Evolutionary conservation across 2,329 filamentous ascomycete species (phyloP), one percentile per base, ranked within the genome.

Genomic region (Botryotinia convoluta): DNA sequence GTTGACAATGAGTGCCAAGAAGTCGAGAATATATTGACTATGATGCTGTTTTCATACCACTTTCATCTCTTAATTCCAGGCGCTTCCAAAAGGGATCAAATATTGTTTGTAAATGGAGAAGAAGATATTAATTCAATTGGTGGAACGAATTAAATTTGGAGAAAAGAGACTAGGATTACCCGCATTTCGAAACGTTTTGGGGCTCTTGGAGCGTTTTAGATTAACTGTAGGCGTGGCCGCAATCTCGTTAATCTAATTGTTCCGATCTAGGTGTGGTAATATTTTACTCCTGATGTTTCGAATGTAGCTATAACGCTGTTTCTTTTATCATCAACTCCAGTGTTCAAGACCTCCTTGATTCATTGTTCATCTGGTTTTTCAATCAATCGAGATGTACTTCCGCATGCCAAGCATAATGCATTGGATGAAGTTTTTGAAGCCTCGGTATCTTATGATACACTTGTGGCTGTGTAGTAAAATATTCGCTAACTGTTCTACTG

Each of bases 1-100:
- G 18, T 69, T 44, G 10, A 35, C 37, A 32, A 35, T 39, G n/a
- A 69, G 20, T 44, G 57, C n/a, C 60, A 71, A 71, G 69, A 29
- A 48, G 69, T 71, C 44, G 60, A 39, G 69, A 54, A 71, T 57
- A 64, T 54, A 64, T 71, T 71, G 20, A 64, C n/a, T 16, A 39
- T 42, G 37, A 69, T 44, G 42, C 22, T 20, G 29, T 37, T 26
- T 22, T 6, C n/a, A 20, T 39, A 32, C 35, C 26, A 60, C 35
- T 39, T 64, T 71, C 44, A 71, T 65, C 69, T 35, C 59, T 20
- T 35, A 22, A 26, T 18, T 44, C n/a, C 54, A 71, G 44, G 59
- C 35, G 60, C 44, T 65, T 42, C 45, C 60, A 45, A 51, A 70
- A 63, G 16, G 26, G 32, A 51, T 48, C 8, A 26, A 71, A 16